Evolutionary conservation across 768 basidiomycete genomes (phyloP).

Genomic region (Phanerodontia chrysosporium): DNA sequence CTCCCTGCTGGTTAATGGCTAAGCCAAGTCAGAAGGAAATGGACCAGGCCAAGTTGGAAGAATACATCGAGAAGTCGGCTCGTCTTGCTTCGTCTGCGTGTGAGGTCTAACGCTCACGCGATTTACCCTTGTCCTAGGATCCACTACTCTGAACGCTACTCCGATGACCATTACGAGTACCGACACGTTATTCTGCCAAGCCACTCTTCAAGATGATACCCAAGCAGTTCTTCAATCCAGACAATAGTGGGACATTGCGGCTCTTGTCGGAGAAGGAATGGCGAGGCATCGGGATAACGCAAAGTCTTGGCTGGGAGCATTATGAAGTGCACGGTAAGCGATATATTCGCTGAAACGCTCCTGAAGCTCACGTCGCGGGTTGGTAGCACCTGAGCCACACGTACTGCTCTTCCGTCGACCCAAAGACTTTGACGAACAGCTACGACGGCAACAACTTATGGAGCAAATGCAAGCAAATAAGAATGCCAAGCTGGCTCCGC

Average conservation of each 20-base stretch:
- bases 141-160: constrained; percentile 88
- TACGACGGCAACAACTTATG: constrained; percentile 15
- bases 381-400: constrained; percentile 83
- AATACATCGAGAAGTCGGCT: constrained; percentile 73
- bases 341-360: background rate
- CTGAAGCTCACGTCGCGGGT: background rate
- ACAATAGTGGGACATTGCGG: constrained; percentile 75
- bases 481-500: constrained; percentile 24
- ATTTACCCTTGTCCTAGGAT: constrained; percentile 53
- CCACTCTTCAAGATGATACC: constrained; percentile 92
- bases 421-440: constrained; percentile 51
- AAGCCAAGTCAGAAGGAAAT: constrained; percentile 19
- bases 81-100: constrained; percentile 6
- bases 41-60: constrained; percentile 43
- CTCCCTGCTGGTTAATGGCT: background rate
- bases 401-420: constrained; percentile 88
- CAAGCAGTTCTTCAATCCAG: constrained; percentile 69
- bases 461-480: constrained; percentile 18
- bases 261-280: constrained; percentile 87
- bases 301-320: constrained; percentile 95
- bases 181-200: constrained; percentile 94
- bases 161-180: constrained; percentile 92
- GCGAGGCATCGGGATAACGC: constrained; percentile 94
- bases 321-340: constrained; percentile 90
- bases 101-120: constrained; percentile 12